Base-by-base conservation (phyloP, 2,329 filamentous ascomycete species). In the Neurospora crassa region DNA sequence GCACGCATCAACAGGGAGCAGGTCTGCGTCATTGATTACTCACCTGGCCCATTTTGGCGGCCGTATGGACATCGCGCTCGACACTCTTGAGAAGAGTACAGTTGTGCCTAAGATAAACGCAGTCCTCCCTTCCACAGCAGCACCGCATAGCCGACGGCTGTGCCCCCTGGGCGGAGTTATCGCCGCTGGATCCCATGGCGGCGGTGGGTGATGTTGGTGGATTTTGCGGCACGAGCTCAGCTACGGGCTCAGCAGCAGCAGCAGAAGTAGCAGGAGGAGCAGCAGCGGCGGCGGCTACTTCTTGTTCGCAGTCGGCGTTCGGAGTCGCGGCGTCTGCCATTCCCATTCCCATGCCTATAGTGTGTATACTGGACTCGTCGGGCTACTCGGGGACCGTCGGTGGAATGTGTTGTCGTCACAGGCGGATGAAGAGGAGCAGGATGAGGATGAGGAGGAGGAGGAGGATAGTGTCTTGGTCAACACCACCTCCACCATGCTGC, bases 1-100 rank as follows among this genome's bases (percentile, higher is more conserved):
- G 67, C 53, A 69, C 68, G 68, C 63, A 43, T 70, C 24, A 59
- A 53, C 29, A 67, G 37, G 63, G 12, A 45, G 16, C 67, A 24
- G 40, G 18, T 40, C 20, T 37, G 53, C 40, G 53, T 63, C 53
- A 63, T 34, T 63, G 29, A 63, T 63, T 29, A 77, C 92, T 79
- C 91, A 97, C 95, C 92, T 97, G 92, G 75, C 96, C 96, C 77
- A 97, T 87, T 79, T 91, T 88, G 68, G 94, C 96, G 53, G 96
- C 96, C 69, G 89, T 93, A 77, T 90, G 90, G 70, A 97, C 92
- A 82, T 97, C 93, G 77, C 91, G 91, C 82, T 98, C 95, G 74
- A 98, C 86, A 73, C 88, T 91, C 76, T 93, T 90, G 67, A 98
- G 85, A 74, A 93, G 86, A 67, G 87, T 86, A 80, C 90, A 90